Percentiles rank a stretch among this genome's conserved stretches.
phyloP scores from a whole-genome alignment of 441 rosid genomes.

The Metrosideros polymorpha region DNA sequence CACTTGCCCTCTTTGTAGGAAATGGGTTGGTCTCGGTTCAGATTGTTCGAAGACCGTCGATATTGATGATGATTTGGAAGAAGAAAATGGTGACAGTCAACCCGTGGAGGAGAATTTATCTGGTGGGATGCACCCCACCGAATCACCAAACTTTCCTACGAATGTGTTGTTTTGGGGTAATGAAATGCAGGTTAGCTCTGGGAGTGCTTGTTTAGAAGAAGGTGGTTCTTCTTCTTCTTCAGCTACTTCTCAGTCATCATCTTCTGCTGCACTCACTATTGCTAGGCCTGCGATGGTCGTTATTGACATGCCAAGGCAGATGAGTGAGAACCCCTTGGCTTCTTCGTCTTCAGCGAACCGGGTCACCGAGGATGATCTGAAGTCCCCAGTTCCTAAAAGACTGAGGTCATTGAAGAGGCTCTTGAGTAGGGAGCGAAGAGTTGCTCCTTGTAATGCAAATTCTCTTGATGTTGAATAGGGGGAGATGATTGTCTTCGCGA shows the following conservation, averaged over 20 bases:
- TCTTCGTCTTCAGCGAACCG: not conserved
- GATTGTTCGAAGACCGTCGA: not conserved
- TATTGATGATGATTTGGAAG: not conserved
- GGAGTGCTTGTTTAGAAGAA: constrained; percentile 31
- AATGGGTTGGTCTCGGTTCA: constrained; percentile 20
- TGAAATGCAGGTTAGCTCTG: constrained; percentile 53
- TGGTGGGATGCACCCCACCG: constrained; percentile 7
- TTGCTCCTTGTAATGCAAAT: not conserved
- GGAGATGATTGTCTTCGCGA: constrained; percentile 25
- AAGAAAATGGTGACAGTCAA: not conserved
- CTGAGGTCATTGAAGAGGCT: constrained; percentile 62
- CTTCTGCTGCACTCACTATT: not conserved
- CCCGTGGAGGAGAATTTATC: not conserved
- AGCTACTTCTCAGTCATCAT: constrained; percentile 16
- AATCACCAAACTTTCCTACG: constrained; percentile 63
- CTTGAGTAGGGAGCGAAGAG: not conserved
- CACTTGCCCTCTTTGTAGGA: constrained; percentile 65
- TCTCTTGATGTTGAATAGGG: constrained; percentile 46
- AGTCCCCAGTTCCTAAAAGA: constrained; percentile 48
- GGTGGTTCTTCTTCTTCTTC: constrained; percentile 13
- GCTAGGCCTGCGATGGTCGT: constrained; percentile 29
- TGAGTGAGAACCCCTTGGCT: constrained; percentile 19
- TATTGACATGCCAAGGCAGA: constrained; percentile 44
- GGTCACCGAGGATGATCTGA: constrained; percentile 44
- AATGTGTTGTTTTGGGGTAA: constrained; percentile 87